These are phyloP conservation scores for Chytriomyces hyalinus DNA, from an alignment of 192 early-diverging fungal genomes.

Conservation along the genomic window DNA sequence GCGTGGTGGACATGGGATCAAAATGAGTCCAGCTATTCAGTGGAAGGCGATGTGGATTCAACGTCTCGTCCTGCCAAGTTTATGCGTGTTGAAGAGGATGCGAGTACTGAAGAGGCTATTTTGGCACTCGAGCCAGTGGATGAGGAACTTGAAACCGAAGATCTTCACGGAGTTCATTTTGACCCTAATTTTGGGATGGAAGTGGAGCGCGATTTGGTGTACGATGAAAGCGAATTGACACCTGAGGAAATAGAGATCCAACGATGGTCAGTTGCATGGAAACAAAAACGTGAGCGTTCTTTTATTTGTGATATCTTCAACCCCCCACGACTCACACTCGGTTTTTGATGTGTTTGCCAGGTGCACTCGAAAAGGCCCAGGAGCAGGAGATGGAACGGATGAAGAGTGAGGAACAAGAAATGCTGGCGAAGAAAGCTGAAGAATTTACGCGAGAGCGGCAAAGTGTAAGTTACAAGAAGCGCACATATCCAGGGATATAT, in stretches of 20 bases:
- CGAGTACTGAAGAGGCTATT: not conserved
- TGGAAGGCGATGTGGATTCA: not conserved
- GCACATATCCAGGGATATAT: constrained; percentile 23
- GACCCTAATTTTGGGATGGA: constrained; percentile 31
- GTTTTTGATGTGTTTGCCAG: not conserved
- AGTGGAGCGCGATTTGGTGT: constrained; percentile 30
- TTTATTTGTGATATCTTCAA: not conserved
- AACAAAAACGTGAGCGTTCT: constrained; percentile 20
- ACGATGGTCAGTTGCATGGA: constrained; percentile 33
- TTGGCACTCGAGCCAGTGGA: not conserved
- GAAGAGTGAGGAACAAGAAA: constrained; percentile 1
- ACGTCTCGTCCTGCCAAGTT: not conserved
- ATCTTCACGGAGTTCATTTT: not conserved
- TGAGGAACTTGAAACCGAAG: not conserved
- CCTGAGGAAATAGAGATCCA: constrained; percentile 35
- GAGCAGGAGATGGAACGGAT: constrained; percentile 1
- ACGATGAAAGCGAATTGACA: constrained; percentile 38
- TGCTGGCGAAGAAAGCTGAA: not conserved
- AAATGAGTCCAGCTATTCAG: not conserved
- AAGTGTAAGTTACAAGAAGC: constrained; percentile 10
- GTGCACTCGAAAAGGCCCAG: not conserved
- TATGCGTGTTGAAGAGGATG: not conserved
- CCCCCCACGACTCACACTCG: not conserved
- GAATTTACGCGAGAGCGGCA: not conserved
- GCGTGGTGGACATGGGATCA: constrained; percentile 36